Evolutionary conservation across 1,284 basidiomycete species (phyloP).

Genomic region (Heterobasidion annosum): DNA sequence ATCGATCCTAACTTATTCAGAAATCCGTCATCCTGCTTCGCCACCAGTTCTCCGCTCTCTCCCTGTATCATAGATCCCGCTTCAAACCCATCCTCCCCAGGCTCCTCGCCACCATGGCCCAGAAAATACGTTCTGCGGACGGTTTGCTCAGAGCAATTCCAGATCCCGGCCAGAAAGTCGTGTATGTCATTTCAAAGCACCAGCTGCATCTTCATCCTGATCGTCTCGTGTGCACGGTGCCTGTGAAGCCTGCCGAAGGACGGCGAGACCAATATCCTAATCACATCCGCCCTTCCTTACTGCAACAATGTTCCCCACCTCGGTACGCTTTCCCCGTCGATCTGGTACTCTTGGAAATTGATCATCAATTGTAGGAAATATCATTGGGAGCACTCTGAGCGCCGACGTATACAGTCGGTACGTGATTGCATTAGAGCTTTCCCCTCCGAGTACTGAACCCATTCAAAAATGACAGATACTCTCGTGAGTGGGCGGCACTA

Average conservation of each 20-base stretch:
- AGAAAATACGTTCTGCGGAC: slow-evolving; percentile 10
- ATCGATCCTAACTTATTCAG: not conserved
- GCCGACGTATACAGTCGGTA: slow-evolving; percentile 96
- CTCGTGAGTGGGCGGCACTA: slow-evolving; percentile 36
- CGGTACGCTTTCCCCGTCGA: slow-evolving; percentile 33
- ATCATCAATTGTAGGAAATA: slow-evolving; percentile 60
- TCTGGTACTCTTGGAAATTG: slow-evolving; percentile 3
- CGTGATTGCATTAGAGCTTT: slow-evolving; percentile 20
- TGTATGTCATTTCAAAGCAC: slow-evolving; percentile 5
- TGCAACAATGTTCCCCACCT: slow-evolving; percentile 99
- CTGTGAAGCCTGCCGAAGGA: slow-evolving; percentile 69
- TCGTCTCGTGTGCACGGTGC: not conserved
- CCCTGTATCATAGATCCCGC: slow-evolving; percentile 6
- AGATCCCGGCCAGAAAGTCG: slow-evolving; percentile 11
- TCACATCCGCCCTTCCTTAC: slow-evolving; percentile 96
- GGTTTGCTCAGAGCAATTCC: slow-evolving; percentile 12
- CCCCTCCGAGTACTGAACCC: slow-evolving; percentile 13
- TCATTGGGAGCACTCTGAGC: slow-evolving; percentile 93
- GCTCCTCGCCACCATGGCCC: slow-evolving; percentile 6
- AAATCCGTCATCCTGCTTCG: slow-evolving; percentile 3
- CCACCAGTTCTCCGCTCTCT: not conserved
- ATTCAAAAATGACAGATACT: slow-evolving; percentile 39
- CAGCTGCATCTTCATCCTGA: not conserved
- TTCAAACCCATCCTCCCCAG: not conserved
- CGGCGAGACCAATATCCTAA: slow-evolving; percentile 81